Evolutionary conservation across 2,329 filamentous ascomycete genomes (phyloP).

Genomic region (Xylaria polymorpha): DNA sequence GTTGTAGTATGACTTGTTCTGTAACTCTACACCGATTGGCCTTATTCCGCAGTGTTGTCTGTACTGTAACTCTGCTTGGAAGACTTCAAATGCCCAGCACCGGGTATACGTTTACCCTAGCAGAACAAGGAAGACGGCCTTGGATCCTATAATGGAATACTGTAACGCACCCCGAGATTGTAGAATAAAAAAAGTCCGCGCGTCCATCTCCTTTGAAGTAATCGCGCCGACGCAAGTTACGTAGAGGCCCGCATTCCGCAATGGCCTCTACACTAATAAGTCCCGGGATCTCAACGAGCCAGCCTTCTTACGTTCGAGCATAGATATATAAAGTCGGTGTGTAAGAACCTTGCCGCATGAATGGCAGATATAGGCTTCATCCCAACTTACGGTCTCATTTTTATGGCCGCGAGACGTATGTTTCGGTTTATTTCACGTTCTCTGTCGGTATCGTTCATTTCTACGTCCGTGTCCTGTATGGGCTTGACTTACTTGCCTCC

Average conservation of each 20-base stretch:
- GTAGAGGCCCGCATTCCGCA: not conserved
- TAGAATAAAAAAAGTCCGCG: constrained; percentile 7
- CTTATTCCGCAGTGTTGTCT: not conserved
- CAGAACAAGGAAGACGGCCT: constrained; percentile 7
- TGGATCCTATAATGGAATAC: constrained; percentile 26
- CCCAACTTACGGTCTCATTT: constrained; percentile 13
- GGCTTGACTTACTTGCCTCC: too few relatives aligned
- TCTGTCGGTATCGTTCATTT: not conserved
- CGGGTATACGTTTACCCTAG: constrained; percentile 24
- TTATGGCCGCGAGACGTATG: not conserved
- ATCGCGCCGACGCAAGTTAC: constrained; percentile 5
- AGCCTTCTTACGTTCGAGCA: not conserved
- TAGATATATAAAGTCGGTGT: not conserved
- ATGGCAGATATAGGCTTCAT: constrained; percentile 8
- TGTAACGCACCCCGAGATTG: not conserved
- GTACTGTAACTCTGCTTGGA: not conserved
- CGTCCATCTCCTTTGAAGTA: constrained; percentile 22
- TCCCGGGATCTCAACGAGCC: not conserved
- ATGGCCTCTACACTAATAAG: not conserved
- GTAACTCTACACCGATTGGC: not conserved
- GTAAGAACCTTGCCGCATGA: too few relatives aligned
- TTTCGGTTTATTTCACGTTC: not conserved
- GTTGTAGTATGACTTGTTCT: not conserved
- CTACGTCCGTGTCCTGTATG: too few relatives aligned
- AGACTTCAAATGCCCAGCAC: not conserved